Percentiles rank a stretch among this genome's conserved stretches.
Conservation (phyloP, 2,329 filamentous ascomycete species). For the Bertia moriformis region DNA sequence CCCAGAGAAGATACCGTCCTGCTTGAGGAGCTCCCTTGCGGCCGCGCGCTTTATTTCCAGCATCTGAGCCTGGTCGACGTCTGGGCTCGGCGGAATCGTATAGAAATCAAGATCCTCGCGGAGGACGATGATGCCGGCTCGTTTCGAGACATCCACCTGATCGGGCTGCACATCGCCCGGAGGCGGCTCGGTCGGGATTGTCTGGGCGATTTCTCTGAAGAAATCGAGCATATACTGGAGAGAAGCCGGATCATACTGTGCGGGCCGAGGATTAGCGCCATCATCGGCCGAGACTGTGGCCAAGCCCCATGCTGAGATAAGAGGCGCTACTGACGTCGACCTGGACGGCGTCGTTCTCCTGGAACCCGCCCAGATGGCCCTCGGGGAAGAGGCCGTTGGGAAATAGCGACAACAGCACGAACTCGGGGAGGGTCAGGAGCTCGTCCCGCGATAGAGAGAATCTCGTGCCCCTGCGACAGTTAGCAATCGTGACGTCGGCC, state of each 20-base stretch:
- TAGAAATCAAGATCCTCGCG: conserved; percentile 97
- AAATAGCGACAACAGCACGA: conserved; percentile 92
- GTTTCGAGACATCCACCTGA: conserved; percentile 78
- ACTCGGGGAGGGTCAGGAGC: conserved; percentile 86
- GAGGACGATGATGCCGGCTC: conserved; percentile 95
- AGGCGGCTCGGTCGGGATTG: conserved; percentile 73
- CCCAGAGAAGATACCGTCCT: conserved; percentile 91
- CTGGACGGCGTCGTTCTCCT: conserved; percentile 86
- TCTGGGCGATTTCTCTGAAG: conserved; percentile 88
- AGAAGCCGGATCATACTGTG: conserved; percentile 86
- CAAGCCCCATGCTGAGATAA: conserved; percentile 1
- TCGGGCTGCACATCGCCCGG: no score
- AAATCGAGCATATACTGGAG: conserved; percentile 99
- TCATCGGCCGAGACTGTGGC: conserved; percentile 13
- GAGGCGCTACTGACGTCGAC: conserved; percentile 67
- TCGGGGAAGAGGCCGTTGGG: conserved; percentile 97
- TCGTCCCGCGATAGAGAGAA: conserved; percentile 93
- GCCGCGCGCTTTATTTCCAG: conserved; percentile 89
- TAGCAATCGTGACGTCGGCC: conserved; percentile 12
- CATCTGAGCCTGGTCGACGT: conserved; percentile 82
- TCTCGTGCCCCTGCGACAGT: conserved; percentile 57
- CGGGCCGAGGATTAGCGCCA: no score
- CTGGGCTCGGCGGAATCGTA: conserved; percentile 71
- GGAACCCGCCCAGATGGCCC: conserved; percentile 83
- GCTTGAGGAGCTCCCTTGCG: conserved; percentile 68